phyloP scores from a whole-genome alignment of 2,329 filamentous ascomycete genomes.

The Colletotrichum orbiculare region DNA sequence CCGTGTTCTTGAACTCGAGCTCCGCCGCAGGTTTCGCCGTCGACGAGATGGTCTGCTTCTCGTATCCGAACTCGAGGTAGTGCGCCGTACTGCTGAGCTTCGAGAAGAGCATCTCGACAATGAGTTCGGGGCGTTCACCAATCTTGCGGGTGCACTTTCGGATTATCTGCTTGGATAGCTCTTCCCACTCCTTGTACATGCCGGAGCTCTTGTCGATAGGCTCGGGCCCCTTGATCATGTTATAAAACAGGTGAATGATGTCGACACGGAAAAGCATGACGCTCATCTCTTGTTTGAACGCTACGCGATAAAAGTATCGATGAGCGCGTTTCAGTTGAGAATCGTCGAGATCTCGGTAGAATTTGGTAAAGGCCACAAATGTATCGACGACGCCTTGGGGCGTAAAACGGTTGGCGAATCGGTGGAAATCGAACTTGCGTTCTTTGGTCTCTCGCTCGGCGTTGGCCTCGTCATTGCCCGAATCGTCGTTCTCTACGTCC shows the following conservation, averaged over 20 bases:
- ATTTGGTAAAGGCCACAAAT: conserved; percentile 82
- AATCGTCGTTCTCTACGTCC: conserved; percentile 72
- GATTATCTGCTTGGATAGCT: conserved; percentile 86
- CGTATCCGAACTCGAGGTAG: conserved; percentile 91
- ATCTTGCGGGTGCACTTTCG: conserved; percentile 86
- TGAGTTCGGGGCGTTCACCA: conserved; percentile 83
- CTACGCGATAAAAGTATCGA: conserved; percentile 91
- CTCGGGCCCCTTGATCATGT: conserved; percentile 90
- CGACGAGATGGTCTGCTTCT: conserved; percentile 75
- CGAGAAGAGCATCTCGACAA: conserved; percentile 94
- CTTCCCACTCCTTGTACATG: conserved; percentile 91
- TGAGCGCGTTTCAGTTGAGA: conserved; percentile 91
- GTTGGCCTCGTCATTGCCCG: conserved; percentile 76
- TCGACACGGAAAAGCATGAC: conserved; percentile 92
- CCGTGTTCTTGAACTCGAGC: conserved; percentile 81
- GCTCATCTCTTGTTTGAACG: conserved; percentile 93
- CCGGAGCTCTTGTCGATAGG: conserved; percentile 74
- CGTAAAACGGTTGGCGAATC: conserved; percentile 83
- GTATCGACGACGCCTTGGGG: conserved; percentile 89
- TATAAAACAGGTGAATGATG: conserved; percentile 87
- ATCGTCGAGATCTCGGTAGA: conserved; percentile 82
- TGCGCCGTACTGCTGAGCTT: conserved; percentile 86
- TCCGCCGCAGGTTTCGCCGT: conserved; percentile 79
- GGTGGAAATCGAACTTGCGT: conserved; percentile 92
- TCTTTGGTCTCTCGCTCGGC: conserved; percentile 80